These are phyloP conservation scores for Alternaria angustiovoidea DNA, from an alignment of 2,329 filamentous ascomycete species.

Conservation along the genomic window DNA sequence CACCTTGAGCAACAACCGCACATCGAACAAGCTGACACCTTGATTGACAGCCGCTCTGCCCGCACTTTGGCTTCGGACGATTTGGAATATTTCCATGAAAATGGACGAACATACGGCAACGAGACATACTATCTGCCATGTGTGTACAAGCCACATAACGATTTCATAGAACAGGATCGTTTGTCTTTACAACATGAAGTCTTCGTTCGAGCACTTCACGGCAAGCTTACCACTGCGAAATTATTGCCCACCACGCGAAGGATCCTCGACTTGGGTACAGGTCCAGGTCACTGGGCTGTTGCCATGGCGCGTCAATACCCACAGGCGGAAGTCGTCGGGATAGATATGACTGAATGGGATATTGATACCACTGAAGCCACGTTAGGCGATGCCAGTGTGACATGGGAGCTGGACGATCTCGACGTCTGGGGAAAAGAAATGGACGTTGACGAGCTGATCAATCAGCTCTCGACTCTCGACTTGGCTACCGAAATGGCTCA, in stretches of 20 bases:
- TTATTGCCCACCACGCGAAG: slow-evolving; percentile 35
- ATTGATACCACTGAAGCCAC: slow-evolving; percentile 58
- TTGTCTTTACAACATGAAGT: slow-evolving; percentile 70
- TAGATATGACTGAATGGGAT: slow-evolving; percentile 60
- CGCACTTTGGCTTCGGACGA: slow-evolving; percentile 54
- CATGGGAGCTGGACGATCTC: slow-evolving; percentile 51
- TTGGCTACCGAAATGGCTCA: slow-evolving; percentile 34
- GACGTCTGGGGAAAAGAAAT: slow-evolving; percentile 45
- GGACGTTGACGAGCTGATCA: slow-evolving; percentile 36
- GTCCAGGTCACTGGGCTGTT: slow-evolving; percentile 60
- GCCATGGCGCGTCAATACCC: slow-evolving; percentile 57
- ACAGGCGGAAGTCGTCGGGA: slow-evolving; percentile 58
- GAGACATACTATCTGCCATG: slow-evolving; percentile 71
- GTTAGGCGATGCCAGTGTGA: slow-evolving; percentile 33
- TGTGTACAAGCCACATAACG: slow-evolving; percentile 41
- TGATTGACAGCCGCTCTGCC: slow-evolving; percentile 40
- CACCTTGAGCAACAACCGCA: not conserved
- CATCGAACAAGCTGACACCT: slow-evolving; percentile 10
- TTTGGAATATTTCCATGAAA: slow-evolving; percentile 66
- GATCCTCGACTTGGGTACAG: slow-evolving; percentile 57
- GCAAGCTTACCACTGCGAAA: slow-evolving; percentile 47
- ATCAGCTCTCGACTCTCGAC: slow-evolving; percentile 33
- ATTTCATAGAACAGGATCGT: slow-evolving; percentile 70
- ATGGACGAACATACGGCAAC: slow-evolving; percentile 69
- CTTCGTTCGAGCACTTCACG: slow-evolving; percentile 57